phyloP scores from a whole-genome alignment of 1,284 basidiomycete species.

The Cystobasidium pallidum region DNA sequence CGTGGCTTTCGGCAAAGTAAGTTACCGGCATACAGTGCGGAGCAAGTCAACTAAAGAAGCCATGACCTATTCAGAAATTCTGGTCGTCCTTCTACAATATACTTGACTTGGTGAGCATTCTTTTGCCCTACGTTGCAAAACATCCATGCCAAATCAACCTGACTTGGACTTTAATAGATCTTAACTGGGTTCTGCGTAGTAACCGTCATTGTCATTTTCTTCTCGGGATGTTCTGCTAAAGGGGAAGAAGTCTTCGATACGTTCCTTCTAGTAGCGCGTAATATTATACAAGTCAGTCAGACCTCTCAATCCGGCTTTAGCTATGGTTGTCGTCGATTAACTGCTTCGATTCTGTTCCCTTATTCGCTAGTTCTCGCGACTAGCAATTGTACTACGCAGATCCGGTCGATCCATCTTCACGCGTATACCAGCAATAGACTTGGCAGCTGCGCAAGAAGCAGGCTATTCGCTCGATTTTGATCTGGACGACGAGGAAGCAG shows the following conservation, averaged over 20 bases:
- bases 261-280: conserved; percentile 81
- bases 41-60: not conserved
- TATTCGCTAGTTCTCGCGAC: conserved; percentile 57
- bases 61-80: conserved; percentile 71
- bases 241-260: conserved; percentile 92
- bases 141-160: too few species aligned
- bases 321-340: too few species aligned
- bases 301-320: not conserved
- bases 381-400: conserved; percentile 86
- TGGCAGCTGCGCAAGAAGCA: conserved; percentile 61
- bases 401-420: conserved; percentile 93
- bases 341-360: not conserved
- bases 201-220: conserved; percentile 81
- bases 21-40: conserved; percentile 51
- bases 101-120: conserved; percentile 42
- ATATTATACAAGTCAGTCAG: conserved; percentile 80
- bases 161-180: conserved; percentile 21
- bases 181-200: conserved; percentile 69
- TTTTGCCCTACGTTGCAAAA: too few species aligned
- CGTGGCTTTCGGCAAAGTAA: conserved; percentile 83
- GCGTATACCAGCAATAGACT: conserved; percentile 86
- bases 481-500: conserved; percentile 64
- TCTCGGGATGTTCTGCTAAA: conserved; percentile 75
- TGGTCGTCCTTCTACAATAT: conserved; percentile 77
- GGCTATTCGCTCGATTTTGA: conserved; percentile 64